Base-by-base conservation (phyloP, 179 eudicot genomes). In the Patellifolia procumbens region DNA sequence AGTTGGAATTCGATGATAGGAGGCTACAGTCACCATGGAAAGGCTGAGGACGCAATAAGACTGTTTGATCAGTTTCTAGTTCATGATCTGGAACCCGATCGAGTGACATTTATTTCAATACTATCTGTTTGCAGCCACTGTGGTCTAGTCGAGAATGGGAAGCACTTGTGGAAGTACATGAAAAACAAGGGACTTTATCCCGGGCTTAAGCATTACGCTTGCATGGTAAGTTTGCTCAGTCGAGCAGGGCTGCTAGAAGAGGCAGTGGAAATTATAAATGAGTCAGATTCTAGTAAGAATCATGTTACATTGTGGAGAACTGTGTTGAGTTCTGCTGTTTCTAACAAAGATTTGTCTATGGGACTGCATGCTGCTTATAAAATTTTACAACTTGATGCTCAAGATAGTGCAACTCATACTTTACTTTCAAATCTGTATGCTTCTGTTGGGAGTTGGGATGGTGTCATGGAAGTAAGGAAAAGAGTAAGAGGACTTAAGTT, bases 1-100 rank as follows among this genome's bases (percentile, higher is more conserved):
- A 87, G 94, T 83, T 94, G 91, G 92, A 94, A 94, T 76, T 84
- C 97, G 45, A 84, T 94, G 87, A 89, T 94, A 43, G 89, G 89
- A 31, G 89, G 91, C 34, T 94, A 86, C 68, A 86, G 96, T 79
- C 90, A 86, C 83, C 97, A 94, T 73, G 98, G 97, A 68, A 92
- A 84, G 83, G 89, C 86, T 24, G 80, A 84, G 20, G 90, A 86
- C 56, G 93, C 97, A 29, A 67, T 92, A 35, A 81, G 77, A 72
- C 80, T 87, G 17, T 89, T 86, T 62, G 83, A 88, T 51, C 72
- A 80, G 75, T 83, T 94, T 78, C 26, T 91, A 69, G 72, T 26
- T 70, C 82, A 66, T 20, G 85, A 87, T 58, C 74, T 89, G 7
- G 69, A 69, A 58, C 92, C 93, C 64, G 95, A 92, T 74, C 80